A percentile compares a stretch with the other conserved stretches of the same genome.
Conservation (phyloP, 2,329 filamentous ascomycete genomes). For the Ophiobolus disseminans region DNA sequence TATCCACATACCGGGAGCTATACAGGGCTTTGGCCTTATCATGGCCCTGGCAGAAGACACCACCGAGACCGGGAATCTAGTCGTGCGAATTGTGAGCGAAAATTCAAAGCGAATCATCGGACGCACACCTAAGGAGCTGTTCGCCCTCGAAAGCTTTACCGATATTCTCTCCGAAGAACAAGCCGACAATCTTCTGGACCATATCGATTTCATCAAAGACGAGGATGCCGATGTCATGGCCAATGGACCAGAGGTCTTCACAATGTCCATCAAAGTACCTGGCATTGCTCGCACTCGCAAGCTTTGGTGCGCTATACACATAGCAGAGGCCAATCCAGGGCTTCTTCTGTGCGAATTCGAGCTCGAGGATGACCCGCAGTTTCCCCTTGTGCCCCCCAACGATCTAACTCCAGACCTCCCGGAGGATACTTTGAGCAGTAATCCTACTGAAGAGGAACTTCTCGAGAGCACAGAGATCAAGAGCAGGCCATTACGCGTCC, state of each 20-base stretch:
- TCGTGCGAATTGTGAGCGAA: constrained; percentile 79
- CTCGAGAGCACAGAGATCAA: constrained; percentile 76
- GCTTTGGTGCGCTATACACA: constrained; percentile 87
- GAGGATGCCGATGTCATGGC: constrained; percentile 76
- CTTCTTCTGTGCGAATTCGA: constrained; percentile 89
- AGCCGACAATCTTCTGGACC: constrained; percentile 81
- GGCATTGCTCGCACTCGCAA: constrained; percentile 64
- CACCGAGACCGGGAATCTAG: constrained; percentile 65
- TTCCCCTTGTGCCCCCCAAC: constrained; percentile 69
- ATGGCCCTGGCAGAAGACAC: constrained; percentile 75
- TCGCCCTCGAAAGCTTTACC: constrained; percentile 76
- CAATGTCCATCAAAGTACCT: constrained; percentile 71
- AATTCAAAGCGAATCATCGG: constrained; percentile 79
- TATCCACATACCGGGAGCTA: constrained; percentile 82
- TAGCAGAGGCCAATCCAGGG: constrained; percentile 68
- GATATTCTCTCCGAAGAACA: constrained; percentile 86
- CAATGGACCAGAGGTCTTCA: constrained; percentile 87
- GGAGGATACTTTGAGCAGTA: constrained; percentile 75
- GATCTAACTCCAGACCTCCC: constrained; percentile 68
- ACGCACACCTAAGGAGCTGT: constrained; percentile 77
- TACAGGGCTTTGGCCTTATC: constrained; percentile 81
- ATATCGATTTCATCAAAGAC: constrained; percentile 86
- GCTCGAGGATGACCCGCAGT: constrained; percentile 74
- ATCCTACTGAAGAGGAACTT: constrained; percentile 76
- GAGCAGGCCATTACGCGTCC: constrained; percentile 78